These are phyloP conservation scores for Nyssa sinensis DNA, from an alignment of 148 eudicot species.

Conservation along the genomic window DNA sequence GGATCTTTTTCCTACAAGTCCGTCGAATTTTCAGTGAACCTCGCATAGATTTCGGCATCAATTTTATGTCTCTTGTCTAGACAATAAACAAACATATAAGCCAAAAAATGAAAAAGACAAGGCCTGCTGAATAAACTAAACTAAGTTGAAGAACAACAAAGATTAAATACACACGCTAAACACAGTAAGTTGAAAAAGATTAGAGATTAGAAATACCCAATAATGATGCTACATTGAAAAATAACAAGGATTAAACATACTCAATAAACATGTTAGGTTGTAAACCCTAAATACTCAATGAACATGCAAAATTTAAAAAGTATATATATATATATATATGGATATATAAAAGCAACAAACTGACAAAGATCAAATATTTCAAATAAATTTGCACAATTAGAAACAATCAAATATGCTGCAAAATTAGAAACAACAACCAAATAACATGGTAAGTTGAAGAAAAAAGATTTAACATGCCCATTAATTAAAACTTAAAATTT, in stretches of 20 bases:
- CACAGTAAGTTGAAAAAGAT: background rate
- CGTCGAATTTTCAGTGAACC: conserved; percentile 53
- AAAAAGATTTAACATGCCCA: background rate
- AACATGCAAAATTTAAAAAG: background rate
- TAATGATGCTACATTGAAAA: too few relatives aligned
- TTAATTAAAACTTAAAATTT: background rate
- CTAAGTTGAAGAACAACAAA: background rate
- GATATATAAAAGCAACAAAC: background rate
- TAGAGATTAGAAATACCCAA: background rate
- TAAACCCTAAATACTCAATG: background rate
- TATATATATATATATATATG: background rate
- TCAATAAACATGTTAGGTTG: background rate
- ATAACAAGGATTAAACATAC: background rate
- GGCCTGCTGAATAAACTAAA: background rate
- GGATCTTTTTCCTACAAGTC: conserved; percentile 72
- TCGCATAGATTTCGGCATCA: conserved; percentile 61
- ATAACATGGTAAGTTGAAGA: background rate
- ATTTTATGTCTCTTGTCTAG: conserved; percentile 80
- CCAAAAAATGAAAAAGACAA: background rate
- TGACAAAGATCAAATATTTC: background rate
- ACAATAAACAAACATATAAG: conserved; percentile 17
- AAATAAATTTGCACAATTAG: background rate
- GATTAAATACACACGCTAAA: background rate
- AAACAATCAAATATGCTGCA: too few relatives aligned
- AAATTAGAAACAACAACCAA: background rate